A percentile compares a stretch with the other conserved stretches of the same genome.
Conservation (phyloP, 768 basidiomycete species). For the Glaciozyma martinii region DNA sequence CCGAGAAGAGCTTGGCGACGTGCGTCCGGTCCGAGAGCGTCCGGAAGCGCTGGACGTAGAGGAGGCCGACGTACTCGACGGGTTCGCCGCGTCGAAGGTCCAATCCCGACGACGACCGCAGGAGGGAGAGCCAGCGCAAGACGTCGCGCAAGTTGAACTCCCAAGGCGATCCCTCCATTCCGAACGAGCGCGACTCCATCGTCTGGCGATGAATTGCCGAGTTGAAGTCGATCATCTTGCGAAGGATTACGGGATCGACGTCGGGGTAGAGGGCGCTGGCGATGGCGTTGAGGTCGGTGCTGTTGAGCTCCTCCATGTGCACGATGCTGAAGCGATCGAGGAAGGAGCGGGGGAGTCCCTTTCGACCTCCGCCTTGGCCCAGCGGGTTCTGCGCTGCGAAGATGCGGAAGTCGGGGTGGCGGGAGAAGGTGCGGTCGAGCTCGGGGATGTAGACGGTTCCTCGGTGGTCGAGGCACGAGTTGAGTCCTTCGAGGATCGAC, state of each 20-base stretch:
- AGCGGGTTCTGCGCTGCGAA: conserved; percentile 98
- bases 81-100: conserved; percentile 34
- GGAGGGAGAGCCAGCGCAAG: conserved; percentile 67
- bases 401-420: conserved; percentile 83
- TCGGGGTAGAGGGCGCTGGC: conserved; percentile 64
- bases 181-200: conserved; percentile 54
- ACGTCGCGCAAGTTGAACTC: conserved; percentile 96
- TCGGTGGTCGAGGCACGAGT: conserved; percentile 89
- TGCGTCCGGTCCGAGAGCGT: conserved; percentile 53
- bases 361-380: conserved; percentile 90
- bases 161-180: conserved; percentile 56
- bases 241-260: conserved; percentile 50
- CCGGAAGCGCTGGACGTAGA: conserved; percentile 84
- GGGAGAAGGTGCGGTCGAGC: conserved; percentile 72
- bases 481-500: conserved; percentile 90
- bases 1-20: conserved; percentile 38
- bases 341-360: conserved; percentile 94
- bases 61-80: conserved; percentile 58
- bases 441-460: conserved; percentile 93
- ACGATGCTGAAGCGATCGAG: conserved; percentile 98
- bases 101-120: conserved; percentile 37
- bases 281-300: conserved; percentile 66
- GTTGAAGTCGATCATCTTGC: conserved; percentile 76
- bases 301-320: conserved; percentile 72
- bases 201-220: conserved; percentile 59